phyloP scores from a whole-genome alignment of 139 green algal genomes.

The Edaphochlamys debaryana region DNA sequence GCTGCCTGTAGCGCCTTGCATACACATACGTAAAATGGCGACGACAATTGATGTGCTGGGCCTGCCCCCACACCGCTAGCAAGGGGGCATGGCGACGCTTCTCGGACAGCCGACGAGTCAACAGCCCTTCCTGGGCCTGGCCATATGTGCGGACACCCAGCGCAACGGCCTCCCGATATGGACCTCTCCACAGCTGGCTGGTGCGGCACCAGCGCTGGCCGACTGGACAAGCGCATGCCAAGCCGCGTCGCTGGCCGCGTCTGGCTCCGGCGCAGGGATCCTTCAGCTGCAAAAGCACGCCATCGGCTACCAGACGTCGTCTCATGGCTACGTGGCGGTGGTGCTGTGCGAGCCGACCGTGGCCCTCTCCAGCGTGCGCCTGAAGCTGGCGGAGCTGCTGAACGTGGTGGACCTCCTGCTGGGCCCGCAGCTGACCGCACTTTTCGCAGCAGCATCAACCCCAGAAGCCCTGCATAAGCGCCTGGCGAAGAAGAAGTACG shows the following conservation, averaged over 20 bases:
- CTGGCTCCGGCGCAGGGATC: neutral
- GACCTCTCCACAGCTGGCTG: neutral
- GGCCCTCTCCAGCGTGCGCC: neutral
- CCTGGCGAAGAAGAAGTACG: neutral
- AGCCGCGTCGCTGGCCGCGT: neutral
- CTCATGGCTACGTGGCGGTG: constrained; percentile 1
- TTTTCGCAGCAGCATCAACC: neutral
- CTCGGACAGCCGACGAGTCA: too few relatives aligned
- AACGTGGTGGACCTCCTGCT: constrained; percentile 9
- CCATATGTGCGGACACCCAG: neutral
- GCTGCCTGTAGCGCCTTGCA: too few relatives aligned
- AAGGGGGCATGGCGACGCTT: too few relatives aligned
- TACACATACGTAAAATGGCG: too few relatives aligned
- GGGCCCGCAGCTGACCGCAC: neutral
- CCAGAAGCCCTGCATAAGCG: neutral
- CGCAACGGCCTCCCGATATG: neutral
- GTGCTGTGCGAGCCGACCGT: neutral
- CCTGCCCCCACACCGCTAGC: too few relatives aligned
- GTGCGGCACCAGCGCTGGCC: too few relatives aligned
- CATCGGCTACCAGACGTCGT: neutral
- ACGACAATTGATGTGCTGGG: too few relatives aligned
- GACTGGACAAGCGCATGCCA: neutral
- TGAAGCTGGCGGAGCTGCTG: constrained; percentile 8
- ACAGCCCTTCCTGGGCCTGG: constrained; percentile 1
- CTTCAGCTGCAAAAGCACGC: neutral